phyloP scores from a whole-genome alignment of 2,329 filamentous ascomycete species.

The Zasmidium cellare region DNA sequence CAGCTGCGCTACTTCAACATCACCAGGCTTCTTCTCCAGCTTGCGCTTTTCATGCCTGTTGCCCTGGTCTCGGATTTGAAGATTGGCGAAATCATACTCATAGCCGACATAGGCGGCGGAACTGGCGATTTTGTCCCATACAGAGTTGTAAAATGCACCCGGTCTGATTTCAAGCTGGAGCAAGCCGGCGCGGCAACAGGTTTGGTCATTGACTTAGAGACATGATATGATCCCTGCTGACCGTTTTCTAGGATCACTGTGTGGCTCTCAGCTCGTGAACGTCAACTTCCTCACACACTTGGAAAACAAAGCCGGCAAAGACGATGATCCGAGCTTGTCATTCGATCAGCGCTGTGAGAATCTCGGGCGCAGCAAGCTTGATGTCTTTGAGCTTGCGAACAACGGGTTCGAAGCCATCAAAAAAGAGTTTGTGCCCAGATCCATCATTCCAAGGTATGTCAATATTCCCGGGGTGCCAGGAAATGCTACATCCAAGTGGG shows the following conservation, averaged over 20 bases:
- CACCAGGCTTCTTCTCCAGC: too few species aligned
- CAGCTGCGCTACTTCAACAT: too few species aligned
- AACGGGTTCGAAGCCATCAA: too few species aligned
- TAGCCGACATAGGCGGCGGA: neutral
- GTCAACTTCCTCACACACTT: neutral
- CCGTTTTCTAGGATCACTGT: neutral
- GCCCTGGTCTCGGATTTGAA: too few species aligned
- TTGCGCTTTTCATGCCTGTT: too few species aligned
- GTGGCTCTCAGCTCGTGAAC: neutral
- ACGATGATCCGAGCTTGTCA: too few species aligned
- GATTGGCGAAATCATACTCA: neutral
- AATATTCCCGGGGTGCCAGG: neutral
- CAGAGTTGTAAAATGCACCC: neutral
- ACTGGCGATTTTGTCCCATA: neutral
- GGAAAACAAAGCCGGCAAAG: neutral
- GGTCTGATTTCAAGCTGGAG: too few species aligned
- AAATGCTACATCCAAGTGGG: neutral
- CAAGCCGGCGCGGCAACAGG: too few species aligned
- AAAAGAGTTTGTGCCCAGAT: neutral
- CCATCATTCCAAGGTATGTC: neutral
- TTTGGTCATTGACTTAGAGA: too few species aligned
- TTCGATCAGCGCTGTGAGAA: neutral
- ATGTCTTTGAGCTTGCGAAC: neutral
- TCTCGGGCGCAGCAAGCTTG: neutral
- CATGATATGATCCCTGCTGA: neutral